Evolutionary conservation across 1,284 basidiomycete species (phyloP).

Genomic region (Hymenochaete sp.): DNA sequence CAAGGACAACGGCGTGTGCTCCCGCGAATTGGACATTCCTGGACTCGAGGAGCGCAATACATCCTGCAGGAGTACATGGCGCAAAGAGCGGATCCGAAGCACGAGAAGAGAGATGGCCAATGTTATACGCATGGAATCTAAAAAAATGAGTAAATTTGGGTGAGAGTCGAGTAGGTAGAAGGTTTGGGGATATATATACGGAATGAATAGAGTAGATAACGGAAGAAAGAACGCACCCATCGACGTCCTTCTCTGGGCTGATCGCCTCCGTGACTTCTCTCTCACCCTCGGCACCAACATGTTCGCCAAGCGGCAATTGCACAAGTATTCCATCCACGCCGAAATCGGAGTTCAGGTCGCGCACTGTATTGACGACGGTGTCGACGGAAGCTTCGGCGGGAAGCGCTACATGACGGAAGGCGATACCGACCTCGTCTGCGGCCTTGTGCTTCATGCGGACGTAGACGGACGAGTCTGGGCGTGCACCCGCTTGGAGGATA

Average conservation of each 20-base stretch:
- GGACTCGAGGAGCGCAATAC: constrained; percentile 83
- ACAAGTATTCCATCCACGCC: constrained; percentile 87
- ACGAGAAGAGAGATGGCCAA: constrained; percentile 89
- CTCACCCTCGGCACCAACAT: constrained; percentile 80
- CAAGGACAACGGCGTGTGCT: constrained; percentile 85
- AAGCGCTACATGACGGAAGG: constrained; percentile 73
- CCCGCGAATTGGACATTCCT: constrained; percentile 72
- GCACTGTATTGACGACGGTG: constrained; percentile 72
- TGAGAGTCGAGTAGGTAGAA: no score
- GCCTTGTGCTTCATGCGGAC: constrained; percentile 98
- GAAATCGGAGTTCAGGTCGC: constrained; percentile 79
- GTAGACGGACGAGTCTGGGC: constrained; percentile 87
- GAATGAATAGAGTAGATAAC: constrained; percentile 15
- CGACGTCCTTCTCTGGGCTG: constrained; percentile 91
- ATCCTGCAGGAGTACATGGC: constrained; percentile 94
- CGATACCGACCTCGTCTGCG: constrained; percentile 90
- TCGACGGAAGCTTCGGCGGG: constrained; percentile 67
- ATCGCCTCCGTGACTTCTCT: constrained; percentile 92
- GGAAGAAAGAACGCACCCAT: constrained; percentile 55
- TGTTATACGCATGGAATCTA: constrained; percentile 98
- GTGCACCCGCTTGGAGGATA: constrained; percentile 91
- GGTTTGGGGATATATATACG: no score
- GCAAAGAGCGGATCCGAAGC: constrained; percentile 86
- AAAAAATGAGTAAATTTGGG: constrained; percentile 10
- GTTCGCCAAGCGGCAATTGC: constrained; percentile 90